phyloP scores from a whole-genome alignment of 192 early-diverging fungal genomes.

The Coemansia sp. region DNA sequence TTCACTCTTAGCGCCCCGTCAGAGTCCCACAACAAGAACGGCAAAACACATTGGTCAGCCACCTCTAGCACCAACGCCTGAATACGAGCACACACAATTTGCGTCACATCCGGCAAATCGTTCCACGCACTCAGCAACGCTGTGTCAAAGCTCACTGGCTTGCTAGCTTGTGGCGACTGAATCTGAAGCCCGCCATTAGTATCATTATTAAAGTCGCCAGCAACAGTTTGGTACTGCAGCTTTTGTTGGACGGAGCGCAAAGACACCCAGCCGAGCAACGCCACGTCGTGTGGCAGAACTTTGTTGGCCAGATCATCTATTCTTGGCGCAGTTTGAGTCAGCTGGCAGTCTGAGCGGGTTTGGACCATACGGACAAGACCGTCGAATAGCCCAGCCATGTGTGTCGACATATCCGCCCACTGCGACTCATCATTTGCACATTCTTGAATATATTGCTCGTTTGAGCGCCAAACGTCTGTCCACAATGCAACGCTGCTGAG shows the following conservation, averaged over 20 bases:
- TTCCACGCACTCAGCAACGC: conserved; percentile 11
- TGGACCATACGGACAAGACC: conserved; percentile 11
- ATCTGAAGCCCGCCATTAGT: background rate
- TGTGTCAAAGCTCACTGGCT: background rate
- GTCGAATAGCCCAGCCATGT: conserved; percentile 12
- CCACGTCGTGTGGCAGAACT: conserved; percentile 38
- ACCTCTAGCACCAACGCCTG: conserved; percentile 7
- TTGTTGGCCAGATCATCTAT: conserved; percentile 2
- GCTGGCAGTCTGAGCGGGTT: conserved; percentile 1
- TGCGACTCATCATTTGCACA: background rate
- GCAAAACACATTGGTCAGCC: background rate
- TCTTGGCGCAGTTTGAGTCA: background rate
- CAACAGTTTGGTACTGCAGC: conserved; percentile 19
- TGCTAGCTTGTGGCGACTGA: background rate
- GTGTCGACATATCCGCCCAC: background rate
- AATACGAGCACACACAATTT: conserved; percentile 18
- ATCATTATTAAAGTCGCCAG: background rate
- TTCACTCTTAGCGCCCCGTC: conserved; percentile 3
- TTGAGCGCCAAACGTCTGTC: conserved; percentile 46
- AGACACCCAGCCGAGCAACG: conserved; percentile 41
- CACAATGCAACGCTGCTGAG: conserved; percentile 36
- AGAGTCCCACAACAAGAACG: conserved; percentile 15
- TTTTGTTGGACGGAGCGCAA: conserved; percentile 20
- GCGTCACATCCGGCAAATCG: background rate
- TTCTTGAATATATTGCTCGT: background rate